Evolutionary conservation across 352 stramenopile species (phyloP), one percentile per base, ranked within the genome.

Genomic region (Phytopythium helicoides): DNA sequence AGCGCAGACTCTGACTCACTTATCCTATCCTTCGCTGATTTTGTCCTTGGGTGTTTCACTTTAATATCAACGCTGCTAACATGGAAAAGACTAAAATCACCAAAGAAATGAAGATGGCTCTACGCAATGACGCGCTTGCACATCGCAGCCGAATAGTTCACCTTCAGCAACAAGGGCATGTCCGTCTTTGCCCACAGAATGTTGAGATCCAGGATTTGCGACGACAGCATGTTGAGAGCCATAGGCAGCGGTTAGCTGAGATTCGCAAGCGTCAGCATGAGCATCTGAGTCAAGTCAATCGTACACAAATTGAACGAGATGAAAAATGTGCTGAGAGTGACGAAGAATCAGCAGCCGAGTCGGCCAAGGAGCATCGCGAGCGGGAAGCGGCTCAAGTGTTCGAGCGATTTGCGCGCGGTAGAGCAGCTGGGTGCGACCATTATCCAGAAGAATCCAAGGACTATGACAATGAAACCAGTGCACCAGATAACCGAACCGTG

Each of bases 101-200:
- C 2, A 52, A 50, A 3, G 62, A 62, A 16, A 54, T 70, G n/a
- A 62, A 66, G 12, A 39, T 44, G 9, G 64, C 51, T 26, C 50
- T 85, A 22, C 57, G 65, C 34, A 86, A 75, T 35, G 74, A 87
- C 35, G 60, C 78, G 12, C 55, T 83, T 33, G 58, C 39, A 6
- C 81, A 92, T 50, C 68, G 59, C 1, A 82, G 70, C 54, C 78
- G 79, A 12, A 78, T 92, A 9, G 79, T 92, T 16, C 76, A 89
- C 26, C 67, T 92, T 2, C 81, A 92, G 35, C 74, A 77, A 34
- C 81, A 69, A 33, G 81, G 78, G 1, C 81, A 92, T 54, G 76
- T 89, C 15, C 70, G 81, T 10, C 66, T 92, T 47, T 89, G 78
- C 51, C 66, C 70, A 10, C 69, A 79, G 34, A 23, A 19, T 1